Conservation (phyloP, 345 rosid genomes). For the Turritis glabra region DNA sequence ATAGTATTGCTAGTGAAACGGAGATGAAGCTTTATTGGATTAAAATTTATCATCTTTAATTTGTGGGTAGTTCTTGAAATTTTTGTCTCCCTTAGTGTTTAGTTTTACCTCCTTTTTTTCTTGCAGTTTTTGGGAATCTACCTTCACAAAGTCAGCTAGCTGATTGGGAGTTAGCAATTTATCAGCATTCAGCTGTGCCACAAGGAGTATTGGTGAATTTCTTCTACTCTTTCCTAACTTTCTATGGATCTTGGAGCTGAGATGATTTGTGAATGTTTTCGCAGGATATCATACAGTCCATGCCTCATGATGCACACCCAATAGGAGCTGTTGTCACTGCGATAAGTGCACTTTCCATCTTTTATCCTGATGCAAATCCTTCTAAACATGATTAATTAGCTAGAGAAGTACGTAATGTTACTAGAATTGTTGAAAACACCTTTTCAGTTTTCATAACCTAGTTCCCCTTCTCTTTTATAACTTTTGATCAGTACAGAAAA, state of each 20-base stretch:
- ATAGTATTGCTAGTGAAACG: no score
- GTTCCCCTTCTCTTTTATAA: no score
- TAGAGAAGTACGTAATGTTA: no score
- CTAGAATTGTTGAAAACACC: no score
- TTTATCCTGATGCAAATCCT: conserved; percentile 95
- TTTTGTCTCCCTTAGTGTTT: neutral
- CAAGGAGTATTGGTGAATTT: conserved; percentile 72
- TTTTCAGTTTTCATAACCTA: no score
- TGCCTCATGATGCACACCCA: conserved; percentile 95
- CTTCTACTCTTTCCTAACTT: neutral
- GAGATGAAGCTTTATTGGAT: no score
- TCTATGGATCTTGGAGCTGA: neutral
- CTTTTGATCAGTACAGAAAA: no score
- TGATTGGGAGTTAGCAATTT: conserved; percentile 79
- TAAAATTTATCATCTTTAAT: neutral
- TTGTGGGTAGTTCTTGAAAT: neutral
- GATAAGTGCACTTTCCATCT: conserved; percentile 87
- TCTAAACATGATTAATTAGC: no score
- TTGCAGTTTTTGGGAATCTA: conserved; percentile 74
- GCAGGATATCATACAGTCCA: conserved; percentile 83
- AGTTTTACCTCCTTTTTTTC: neutral
- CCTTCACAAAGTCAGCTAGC: conserved; percentile 76
- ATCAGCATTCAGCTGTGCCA: conserved; percentile 92
- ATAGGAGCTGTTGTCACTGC: conserved; percentile 82
- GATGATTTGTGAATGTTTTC: conserved; percentile 22